These are phyloP conservation scores for Smallanthus sonchifolius DNA, from an alignment of 129 eudicot genomes.

Conservation along the genomic window DNA sequence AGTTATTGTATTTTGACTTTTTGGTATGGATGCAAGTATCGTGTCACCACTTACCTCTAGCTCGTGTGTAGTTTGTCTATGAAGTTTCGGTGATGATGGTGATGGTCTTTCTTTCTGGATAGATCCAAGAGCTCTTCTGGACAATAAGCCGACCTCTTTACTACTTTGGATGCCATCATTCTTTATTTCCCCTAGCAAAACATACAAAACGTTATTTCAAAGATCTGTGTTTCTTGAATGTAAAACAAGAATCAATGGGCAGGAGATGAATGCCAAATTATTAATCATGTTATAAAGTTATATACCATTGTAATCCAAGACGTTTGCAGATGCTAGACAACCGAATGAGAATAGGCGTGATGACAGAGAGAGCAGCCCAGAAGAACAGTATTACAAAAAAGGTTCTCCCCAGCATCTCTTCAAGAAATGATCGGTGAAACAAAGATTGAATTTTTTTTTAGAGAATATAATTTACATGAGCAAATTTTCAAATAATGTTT, in stretches of 20 bases:
- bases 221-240: not conserved
- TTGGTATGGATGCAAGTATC: too few species aligned
- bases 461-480: conserved; percentile 21
- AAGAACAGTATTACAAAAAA: conserved; percentile 48
- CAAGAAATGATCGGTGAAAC: conserved; percentile 2
- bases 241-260: not conserved
- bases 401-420: conserved; percentile 57
- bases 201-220: not conserved
- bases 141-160: conserved; percentile 24
- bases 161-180: conserved; percentile 12
- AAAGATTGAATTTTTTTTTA: conserved; percentile 8
- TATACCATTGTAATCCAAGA: conserved; percentile 36
- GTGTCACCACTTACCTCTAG: not conserved
- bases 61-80: not conserved
- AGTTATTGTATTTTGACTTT: not conserved
- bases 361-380: conserved; percentile 63
- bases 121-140: conserved; percentile 60
- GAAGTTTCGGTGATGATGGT: conserved; percentile 16
- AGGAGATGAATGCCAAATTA: not conserved
- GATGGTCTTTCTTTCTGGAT: conserved; percentile 16
- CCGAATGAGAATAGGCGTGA: conserved; percentile 65
- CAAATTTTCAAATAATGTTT: conserved; percentile 21
- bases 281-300: not conserved
- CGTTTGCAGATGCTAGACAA: conserved; percentile 57
- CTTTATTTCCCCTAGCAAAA: conserved; percentile 30